phyloP scores from a whole-genome alignment of 169 alveolate species.

The Eimeria necatrix region DNA sequence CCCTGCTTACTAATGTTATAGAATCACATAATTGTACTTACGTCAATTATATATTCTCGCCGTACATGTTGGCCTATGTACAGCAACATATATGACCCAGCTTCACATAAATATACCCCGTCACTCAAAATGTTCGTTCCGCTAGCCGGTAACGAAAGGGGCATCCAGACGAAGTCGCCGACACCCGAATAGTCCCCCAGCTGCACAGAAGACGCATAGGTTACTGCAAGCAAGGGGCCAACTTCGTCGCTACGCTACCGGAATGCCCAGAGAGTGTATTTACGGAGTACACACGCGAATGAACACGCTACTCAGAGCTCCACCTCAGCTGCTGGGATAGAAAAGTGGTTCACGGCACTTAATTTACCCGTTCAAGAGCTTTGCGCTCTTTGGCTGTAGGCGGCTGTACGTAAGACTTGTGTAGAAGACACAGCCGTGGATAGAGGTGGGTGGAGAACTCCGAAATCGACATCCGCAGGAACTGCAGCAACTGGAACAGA shows the following conservation, averaged over 20 bases:
- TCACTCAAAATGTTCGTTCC: conserved; percentile 87
- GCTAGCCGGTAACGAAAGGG: conserved; percentile 85
- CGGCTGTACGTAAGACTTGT: conserved; percentile 80
- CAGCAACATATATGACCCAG: conserved; percentile 86
- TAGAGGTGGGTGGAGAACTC: conserved; percentile 75
- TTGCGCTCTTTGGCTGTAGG: conserved; percentile 66
- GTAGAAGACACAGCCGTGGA: conserved; percentile 83
- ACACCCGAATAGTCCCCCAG: conserved; percentile 74
- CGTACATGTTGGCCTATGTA: conserved; percentile 89
- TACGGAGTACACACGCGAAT: too few relatives aligned
- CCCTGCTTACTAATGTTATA: too few relatives aligned
- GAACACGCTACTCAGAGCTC: neutral
- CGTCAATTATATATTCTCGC: conserved; percentile 68
- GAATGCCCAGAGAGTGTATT: too few relatives aligned
- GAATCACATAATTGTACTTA: neutral
- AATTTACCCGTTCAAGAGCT: conserved; percentile 64
- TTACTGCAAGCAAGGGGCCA: neutral
- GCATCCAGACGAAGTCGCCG: conserved; percentile 76
- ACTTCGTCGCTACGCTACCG: too few relatives aligned
- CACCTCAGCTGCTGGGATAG: neutral
- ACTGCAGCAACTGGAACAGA: conserved; percentile 76
- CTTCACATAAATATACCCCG: conserved; percentile 90
- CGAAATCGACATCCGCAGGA: conserved; percentile 77
- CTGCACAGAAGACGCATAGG: conserved; percentile 46
- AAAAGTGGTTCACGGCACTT: neutral